Conservation (phyloP, 2,329 filamentous ascomycete genomes). For the Nemania serpens region DNA sequence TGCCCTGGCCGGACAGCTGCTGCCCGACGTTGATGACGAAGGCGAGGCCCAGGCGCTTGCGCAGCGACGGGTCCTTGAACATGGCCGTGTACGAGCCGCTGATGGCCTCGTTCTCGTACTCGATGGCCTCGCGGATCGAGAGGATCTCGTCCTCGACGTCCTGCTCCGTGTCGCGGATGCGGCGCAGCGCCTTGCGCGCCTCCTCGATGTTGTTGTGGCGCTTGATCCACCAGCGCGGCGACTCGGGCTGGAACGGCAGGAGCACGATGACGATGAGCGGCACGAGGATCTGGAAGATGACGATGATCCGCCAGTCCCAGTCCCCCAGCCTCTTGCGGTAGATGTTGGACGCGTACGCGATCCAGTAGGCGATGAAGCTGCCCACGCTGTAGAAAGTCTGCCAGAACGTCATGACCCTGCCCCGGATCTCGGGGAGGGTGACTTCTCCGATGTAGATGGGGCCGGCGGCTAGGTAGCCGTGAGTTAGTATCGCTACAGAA, state of each 20-base stretch:
- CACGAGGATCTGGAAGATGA: slow-evolving; percentile 74
- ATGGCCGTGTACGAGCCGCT: slow-evolving; percentile 66
- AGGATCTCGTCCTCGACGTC: slow-evolving; percentile 70
- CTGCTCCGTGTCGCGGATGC: slow-evolving; percentile 66
- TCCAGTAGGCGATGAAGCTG: slow-evolving; percentile 67
- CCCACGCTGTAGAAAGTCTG: slow-evolving; percentile 70
- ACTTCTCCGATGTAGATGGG: slow-evolving; percentile 75
- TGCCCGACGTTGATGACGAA: slow-evolving; percentile 72
- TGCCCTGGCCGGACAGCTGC: slow-evolving; percentile 74
- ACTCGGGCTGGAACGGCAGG: slow-evolving; percentile 69
- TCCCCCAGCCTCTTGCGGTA: slow-evolving; percentile 62
- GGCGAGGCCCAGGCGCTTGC: slow-evolving; percentile 68
- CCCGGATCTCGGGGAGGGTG: slow-evolving; percentile 66
- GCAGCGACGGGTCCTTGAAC: slow-evolving; percentile 71
- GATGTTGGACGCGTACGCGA: slow-evolving; percentile 66
- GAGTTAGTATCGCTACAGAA: neutral
- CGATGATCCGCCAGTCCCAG: slow-evolving; percentile 75
- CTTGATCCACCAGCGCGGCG: slow-evolving; percentile 71
- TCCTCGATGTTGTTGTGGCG: slow-evolving; percentile 62
- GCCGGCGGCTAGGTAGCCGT: slow-evolving; percentile 56
- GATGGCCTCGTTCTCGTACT: slow-evolving; percentile 73
- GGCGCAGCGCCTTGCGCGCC: slow-evolving; percentile 61
- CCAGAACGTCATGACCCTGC: slow-evolving; percentile 72
- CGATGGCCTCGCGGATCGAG: slow-evolving; percentile 68
- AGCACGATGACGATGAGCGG: slow-evolving; percentile 64